A percentile compares a stretch with the other conserved stretches of the same genome.
phyloP scores from a whole-genome alignment of 208 protist genomes.

The Trypanosoma rangeli region DNA sequence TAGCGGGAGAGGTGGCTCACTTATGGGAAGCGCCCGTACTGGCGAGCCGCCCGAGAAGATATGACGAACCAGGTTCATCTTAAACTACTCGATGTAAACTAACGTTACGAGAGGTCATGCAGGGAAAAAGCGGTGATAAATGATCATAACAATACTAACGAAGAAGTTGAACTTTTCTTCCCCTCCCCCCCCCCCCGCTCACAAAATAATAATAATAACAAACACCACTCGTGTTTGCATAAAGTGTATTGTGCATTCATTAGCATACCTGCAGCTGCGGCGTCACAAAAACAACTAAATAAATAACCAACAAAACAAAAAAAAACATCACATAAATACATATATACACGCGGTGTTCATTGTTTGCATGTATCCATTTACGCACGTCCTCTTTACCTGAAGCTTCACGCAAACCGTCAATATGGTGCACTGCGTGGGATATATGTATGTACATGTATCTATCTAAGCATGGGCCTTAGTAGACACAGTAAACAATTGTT shows the following conservation, averaged over 20 bases:
- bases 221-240: neutral
- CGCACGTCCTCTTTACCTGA: too few species aligned
- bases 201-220: constrained; percentile 5
- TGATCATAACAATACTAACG: constrained; percentile 4
- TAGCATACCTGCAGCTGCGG: too few species aligned
- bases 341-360: neutral
- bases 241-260: neutral
- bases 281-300: neutral
- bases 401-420: too few species aligned
- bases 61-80: constrained; percentile 29
- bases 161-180: constrained; percentile 5
- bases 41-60: constrained; percentile 13
- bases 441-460: neutral
- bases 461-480: neutral
- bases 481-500: neutral
- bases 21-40: constrained; percentile 6
- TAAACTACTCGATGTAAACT: neutral
- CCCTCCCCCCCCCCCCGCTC: neutral
- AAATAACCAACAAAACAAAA: neutral
- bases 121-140: constrained; percentile 6
- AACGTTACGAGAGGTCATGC: neutral
- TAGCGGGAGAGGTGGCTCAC: constrained; percentile 31
- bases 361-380: neutral
- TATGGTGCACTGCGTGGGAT: too few species aligned
- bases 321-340: neutral